Evolutionary conservation across 176 grass and related monocot genomes (phyloP).

Genomic region (Rhynchospora tenuis): DNA sequence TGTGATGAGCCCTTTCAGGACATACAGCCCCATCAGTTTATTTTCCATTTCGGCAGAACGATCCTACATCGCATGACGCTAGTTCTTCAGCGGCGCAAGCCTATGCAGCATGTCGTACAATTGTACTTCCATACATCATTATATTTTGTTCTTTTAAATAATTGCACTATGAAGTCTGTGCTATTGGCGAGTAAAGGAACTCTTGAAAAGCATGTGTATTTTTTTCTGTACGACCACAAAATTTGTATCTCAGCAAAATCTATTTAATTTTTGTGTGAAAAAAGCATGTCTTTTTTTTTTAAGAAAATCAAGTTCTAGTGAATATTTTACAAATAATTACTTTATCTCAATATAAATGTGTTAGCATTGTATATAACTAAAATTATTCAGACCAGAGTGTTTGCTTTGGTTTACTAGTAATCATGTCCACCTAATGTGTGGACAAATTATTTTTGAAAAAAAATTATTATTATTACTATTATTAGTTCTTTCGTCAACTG

Average conservation of each 20-base stretch:
- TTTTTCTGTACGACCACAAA: not conserved
- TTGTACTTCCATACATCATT: not conserved
- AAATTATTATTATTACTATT: too few species aligned
- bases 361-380: not conserved
- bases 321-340: not conserved
- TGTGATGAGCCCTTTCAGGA: slow-evolving; percentile 8
- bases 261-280: not conserved
- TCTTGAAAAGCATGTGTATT: not conserved
- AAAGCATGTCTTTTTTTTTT: not conserved
- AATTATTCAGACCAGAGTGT: not conserved
- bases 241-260: not conserved
- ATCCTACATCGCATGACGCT: not conserved
- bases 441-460: too few species aligned
- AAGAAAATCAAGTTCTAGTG: not conserved
- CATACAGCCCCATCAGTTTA: not conserved
- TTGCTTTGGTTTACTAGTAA: not conserved
- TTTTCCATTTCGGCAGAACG: not conserved
- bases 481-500: too few species aligned
- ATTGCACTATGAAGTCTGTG: not conserved
- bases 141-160: not conserved
- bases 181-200: not conserved
- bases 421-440: too few species aligned
- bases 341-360: not conserved
- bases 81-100: not conserved
- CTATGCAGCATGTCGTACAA: not conserved